A percentile compares a stretch with the other conserved stretches of the same genome.
Conservation (phyloP, 192 early-diverging fungal species). For the Mortierella alpina region DNA sequence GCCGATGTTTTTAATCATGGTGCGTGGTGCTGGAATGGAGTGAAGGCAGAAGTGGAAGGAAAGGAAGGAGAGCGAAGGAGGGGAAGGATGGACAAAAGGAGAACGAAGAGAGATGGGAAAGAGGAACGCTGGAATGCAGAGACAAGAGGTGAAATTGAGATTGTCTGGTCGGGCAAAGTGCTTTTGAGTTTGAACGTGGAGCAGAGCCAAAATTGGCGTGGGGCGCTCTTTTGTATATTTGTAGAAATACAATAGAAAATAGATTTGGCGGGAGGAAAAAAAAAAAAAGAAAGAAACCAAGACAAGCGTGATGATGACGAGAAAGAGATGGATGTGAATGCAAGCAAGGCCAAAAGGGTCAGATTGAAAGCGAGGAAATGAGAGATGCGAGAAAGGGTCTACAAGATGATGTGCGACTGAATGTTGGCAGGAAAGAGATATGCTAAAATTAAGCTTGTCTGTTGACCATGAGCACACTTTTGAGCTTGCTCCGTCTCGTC, state of each 20-base stretch:
- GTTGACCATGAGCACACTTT: too few species aligned
- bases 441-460: too few species aligned
- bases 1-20: constrained; percentile 53
- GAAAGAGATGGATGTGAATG: too few species aligned
- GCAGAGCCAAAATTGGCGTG: neutral
- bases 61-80: neutral
- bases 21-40: neutral
- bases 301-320: too few species aligned
- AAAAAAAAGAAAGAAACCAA: neutral
- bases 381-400: too few species aligned
- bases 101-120: neutral
- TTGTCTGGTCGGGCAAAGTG: neutral
- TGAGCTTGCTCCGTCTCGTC: too few species aligned
- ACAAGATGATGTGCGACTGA: too few species aligned
- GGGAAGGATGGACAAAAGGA: neutral
- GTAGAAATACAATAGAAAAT: neutral
- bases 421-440: too few species aligned
- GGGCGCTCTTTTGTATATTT: too few species aligned
- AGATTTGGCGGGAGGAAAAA: neutral
- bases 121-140: neutral
- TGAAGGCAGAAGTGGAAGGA: neutral
- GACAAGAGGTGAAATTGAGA: constrained; percentile 4
- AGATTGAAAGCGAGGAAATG: too few species aligned
- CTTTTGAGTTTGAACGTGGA: too few species aligned
- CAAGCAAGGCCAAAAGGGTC: too few species aligned